These are phyloP conservation scores for Rhodotorula sp. DNA, from an alignment of 1,284 basidiomycete species.

Conservation along the genomic window DNA sequence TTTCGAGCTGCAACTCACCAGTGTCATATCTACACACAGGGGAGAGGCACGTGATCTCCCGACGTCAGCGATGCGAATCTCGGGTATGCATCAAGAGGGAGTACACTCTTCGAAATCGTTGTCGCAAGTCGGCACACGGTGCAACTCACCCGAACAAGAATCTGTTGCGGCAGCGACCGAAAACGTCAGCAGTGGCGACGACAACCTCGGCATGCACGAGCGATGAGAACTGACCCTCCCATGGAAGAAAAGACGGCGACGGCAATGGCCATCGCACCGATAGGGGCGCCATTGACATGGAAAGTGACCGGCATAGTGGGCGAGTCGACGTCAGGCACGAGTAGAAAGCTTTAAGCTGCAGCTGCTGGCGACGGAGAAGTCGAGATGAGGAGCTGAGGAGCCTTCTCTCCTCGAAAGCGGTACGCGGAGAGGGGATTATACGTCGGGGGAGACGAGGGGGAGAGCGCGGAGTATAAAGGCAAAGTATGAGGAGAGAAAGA, in stretches of 20 bases:
- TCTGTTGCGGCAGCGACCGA: not conserved
- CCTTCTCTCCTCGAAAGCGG: no score
- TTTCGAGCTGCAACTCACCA: not conserved
- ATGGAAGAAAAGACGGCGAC: conserved; percentile 69
- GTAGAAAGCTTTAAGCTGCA: not conserved
- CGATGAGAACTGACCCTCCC: conserved; percentile 68
- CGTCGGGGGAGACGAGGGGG: not conserved
- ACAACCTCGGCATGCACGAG: not conserved
- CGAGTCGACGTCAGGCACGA: not conserved
- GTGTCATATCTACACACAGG: conserved; percentile 15
- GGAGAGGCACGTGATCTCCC: not conserved
- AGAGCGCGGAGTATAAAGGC: not conserved
- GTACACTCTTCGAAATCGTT: not conserved
- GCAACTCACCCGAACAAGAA: conserved; percentile 28
- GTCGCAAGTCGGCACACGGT: no score
- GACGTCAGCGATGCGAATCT: not conserved
- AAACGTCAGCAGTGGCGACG: not conserved
- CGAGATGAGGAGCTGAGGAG: not conserved
- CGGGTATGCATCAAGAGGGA: no score
- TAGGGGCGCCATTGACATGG: conserved; percentile 39
- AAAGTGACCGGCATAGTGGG: conserved; percentile 1
- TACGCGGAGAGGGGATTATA: no score
- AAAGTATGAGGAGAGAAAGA: not conserved
- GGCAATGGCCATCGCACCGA: conserved; percentile 58
- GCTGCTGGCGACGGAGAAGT: not conserved